A percentile compares a stretch with the other conserved stretches of the same genome.
These are phyloP conservation scores for Ilyonectria sp. DNA, from an alignment of 2,329 filamentous ascomycete species.

Conservation along the genomic window DNA sequence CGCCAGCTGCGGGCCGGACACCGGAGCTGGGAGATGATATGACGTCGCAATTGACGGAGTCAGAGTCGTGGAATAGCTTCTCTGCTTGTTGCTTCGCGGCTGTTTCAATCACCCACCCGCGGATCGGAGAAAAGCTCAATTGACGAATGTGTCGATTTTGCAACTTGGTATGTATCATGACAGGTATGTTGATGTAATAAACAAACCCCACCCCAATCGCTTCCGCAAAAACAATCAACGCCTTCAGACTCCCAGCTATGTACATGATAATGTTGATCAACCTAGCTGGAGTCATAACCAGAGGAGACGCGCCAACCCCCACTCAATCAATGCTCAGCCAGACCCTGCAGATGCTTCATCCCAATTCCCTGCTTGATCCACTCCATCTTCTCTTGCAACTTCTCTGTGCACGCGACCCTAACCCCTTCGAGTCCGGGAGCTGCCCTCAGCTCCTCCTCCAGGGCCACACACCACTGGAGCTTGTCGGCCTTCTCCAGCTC, in stretches of 20 bases:
- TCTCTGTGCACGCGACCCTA: constrained; percentile 47
- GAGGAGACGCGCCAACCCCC: neutral
- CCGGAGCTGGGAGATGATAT: neutral
- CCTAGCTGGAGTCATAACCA: neutral
- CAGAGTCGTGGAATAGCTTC: neutral
- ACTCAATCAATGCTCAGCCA: constrained; percentile 15
- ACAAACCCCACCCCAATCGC: neutral
- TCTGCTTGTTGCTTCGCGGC: neutral
- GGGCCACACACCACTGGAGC: constrained; percentile 53
- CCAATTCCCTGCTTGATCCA: constrained; percentile 42
- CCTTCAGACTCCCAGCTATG: neutral
- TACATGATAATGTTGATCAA: neutral
- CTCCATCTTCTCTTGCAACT: constrained; percentile 44
- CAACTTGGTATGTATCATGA: constrained; percentile 16
- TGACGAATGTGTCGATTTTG: neutral
- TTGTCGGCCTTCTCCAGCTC: constrained; percentile 52
- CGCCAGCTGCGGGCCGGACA: constrained; percentile 17
- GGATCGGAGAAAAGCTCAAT: neutral
- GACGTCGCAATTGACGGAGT: neutral
- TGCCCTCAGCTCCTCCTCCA: constrained; percentile 50
- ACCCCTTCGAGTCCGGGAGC: constrained; percentile 22
- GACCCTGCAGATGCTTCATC: constrained; percentile 32
- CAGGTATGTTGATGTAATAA: neutral
- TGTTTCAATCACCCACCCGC: too few relatives aligned
- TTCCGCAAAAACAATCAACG: neutral